Percentiles rank a stretch among this genome's conserved stretches.
These are phyloP conservation scores for Phytopythium delawarense DNA, from an alignment of 352 stramenopile species.

Conservation along the genomic window DNA sequence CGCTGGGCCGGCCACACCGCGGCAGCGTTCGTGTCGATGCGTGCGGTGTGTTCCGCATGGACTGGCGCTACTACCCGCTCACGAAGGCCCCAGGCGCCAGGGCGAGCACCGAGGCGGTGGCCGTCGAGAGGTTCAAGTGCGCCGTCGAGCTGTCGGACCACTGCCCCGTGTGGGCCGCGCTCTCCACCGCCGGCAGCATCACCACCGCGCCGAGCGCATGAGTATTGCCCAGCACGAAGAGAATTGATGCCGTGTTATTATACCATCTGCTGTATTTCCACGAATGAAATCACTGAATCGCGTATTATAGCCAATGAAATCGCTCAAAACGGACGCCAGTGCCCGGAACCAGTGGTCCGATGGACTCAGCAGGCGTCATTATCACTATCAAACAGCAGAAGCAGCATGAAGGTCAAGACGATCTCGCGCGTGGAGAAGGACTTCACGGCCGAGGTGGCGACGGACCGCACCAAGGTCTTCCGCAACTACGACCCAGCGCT, in stretches of 20 bases:
- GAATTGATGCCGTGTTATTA: conserved; percentile 15
- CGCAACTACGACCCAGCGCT: conserved; percentile 96
- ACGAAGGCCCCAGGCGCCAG: conserved; percentile 10
- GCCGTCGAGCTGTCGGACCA: conserved; percentile 56
- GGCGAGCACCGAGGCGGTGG: conserved; percentile 12
- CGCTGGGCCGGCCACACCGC: conserved; percentile 9
- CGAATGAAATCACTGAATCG: background rate
- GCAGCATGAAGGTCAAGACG: conserved; percentile 98
- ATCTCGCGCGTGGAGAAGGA: conserved; percentile 94
- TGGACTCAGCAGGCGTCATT: background rate
- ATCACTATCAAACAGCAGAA: background rate
- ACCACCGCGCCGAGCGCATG: background rate
- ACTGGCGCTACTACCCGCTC: conserved; percentile 53
- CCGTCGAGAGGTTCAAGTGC: conserved; percentile 38
- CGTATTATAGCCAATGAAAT: background rate
- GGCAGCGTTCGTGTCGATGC: background rate
- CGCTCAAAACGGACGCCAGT: background rate
- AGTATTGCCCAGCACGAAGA: conserved; percentile 5
- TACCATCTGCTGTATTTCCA: conserved; percentile 7
- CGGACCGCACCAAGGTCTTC: conserved; percentile 93
- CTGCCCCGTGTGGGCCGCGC: conserved; percentile 56
- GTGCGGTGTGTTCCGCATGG: conserved; percentile 50
- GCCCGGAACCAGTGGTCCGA: conserved; percentile 2
- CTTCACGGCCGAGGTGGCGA: conserved; percentile 92
- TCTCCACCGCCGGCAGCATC: conserved; percentile 4